phyloP scores from a whole-genome alignment of 208 protist genomes.

The Wallacemonas sp. region DNA sequence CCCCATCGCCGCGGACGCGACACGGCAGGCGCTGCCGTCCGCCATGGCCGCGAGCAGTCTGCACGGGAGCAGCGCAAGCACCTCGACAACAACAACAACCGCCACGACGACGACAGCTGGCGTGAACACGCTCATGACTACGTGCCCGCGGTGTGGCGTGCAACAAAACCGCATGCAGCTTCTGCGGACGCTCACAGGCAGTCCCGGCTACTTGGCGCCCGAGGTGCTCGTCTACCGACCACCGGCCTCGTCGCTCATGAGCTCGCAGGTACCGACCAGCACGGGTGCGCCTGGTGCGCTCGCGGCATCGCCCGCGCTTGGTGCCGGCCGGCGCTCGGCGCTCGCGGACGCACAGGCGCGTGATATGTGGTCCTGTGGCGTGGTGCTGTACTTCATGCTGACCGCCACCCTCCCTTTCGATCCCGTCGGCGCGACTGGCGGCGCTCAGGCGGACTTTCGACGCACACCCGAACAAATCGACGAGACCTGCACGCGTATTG shows the following conservation, averaged over 20 bases:
- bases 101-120: conserved; percentile 7
- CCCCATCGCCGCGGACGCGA: conserved; percentile 23
- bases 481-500: conserved; percentile 53
- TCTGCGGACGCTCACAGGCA: conserved; percentile 62
- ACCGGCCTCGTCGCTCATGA: conserved; percentile 31
- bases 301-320: neutral
- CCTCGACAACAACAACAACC: neutral
- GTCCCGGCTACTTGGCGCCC: conserved; percentile 75
- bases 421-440: conserved; percentile 29
- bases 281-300: neutral
- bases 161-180: conserved; percentile 43
- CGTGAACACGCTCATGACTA: conserved; percentile 44
- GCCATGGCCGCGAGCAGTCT: neutral
- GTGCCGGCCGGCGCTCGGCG: conserved; percentile 21
- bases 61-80: neutral
- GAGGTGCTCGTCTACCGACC: conserved; percentile 72
- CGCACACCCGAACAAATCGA: conserved; percentile 37
- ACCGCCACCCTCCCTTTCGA: conserved; percentile 84
- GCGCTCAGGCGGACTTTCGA: neutral
- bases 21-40: neutral
- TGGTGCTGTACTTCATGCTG: conserved; percentile 92
- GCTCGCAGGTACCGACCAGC: neutral
- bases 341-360: conserved; percentile 80
- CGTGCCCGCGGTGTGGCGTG: conserved; percentile 44
- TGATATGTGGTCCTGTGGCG: conserved; percentile 95